phyloP scores from a whole-genome alignment of 345 rosid genomes.

The Brassica incana region DNA sequence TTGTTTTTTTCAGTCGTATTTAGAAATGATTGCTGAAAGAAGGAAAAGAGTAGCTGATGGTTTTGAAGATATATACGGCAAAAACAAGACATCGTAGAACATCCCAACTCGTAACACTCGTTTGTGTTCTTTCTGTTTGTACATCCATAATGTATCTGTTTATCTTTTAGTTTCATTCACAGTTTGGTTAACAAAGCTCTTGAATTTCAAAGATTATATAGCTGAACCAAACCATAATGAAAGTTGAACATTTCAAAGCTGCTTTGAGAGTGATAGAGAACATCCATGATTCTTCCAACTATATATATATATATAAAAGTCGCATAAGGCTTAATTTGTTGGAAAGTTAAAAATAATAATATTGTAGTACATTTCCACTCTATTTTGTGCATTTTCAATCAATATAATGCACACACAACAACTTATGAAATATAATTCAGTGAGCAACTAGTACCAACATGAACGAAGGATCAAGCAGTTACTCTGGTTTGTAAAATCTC shows the following conservation, averaged over 20 bases:
- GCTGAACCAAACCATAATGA: neutral
- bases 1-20: constrained; percentile 52
- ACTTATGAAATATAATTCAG: too few species aligned
- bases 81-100: constrained; percentile 43
- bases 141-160: neutral
- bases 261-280: too few species aligned
- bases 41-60: constrained; percentile 67
- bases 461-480: constrained; percentile 14
- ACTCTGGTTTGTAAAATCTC: constrained; percentile 63
- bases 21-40: constrained; percentile 77
- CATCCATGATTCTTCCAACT: too few species aligned
- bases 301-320: too few species aligned
- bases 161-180: neutral
- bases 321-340: too few species aligned
- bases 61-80: constrained; percentile 79
- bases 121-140: neutral
- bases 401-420: neutral
- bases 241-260: too few species aligned
- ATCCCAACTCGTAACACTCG: neutral
- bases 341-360: too few species aligned
- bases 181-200: neutral
- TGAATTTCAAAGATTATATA: neutral
- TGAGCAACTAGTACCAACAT: neutral
- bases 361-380: neutral
- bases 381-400: neutral